Conservation (phyloP, 2,329 filamentous ascomycete genomes). For the Monilinia laxa region DNA sequence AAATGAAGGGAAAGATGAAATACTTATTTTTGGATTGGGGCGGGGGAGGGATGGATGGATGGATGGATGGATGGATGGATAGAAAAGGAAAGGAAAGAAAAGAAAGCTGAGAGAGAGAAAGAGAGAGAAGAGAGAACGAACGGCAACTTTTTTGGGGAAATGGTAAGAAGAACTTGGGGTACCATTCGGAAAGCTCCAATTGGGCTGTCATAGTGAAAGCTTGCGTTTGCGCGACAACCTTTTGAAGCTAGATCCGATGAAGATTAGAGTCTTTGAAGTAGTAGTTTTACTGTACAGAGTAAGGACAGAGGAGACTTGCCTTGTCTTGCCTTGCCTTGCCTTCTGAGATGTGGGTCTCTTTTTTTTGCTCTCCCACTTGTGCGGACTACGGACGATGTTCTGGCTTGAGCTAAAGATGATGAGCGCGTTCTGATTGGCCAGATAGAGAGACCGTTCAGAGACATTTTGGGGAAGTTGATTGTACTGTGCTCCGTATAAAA, state of each 20-base stretch:
- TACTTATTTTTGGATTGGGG: constrained; percentile 29
- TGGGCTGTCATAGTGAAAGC: constrained; percentile 22
- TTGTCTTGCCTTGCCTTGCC: background rate
- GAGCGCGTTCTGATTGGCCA: constrained; percentile 12
- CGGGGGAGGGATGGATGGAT: constrained; percentile 4
- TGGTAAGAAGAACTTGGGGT: constrained; percentile 23
- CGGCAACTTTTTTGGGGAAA: background rate
- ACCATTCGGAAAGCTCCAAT: constrained; percentile 26
- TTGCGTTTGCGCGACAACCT: constrained; percentile 18
- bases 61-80: no score
- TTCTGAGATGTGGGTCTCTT: background rate
- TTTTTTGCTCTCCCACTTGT: background rate
- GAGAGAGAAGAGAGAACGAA: constrained; percentile 10
- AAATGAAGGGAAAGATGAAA: constrained; percentile 23
- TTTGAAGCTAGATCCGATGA: constrained; percentile 18
- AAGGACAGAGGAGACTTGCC: background rate
- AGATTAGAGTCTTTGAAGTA: background rate
- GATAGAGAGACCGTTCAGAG: background rate
- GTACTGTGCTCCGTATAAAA: background rate
- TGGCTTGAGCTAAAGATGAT: background rate
- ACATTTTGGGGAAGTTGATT: constrained; percentile 16
- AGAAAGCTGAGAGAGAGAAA: constrained; percentile 20
- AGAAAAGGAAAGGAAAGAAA: constrained; percentile 21
- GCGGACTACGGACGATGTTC: no score
- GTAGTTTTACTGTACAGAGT: no score